phyloP scores from a whole-genome alignment of 345 rosid species.

The Nasturtium officinale region DNA sequence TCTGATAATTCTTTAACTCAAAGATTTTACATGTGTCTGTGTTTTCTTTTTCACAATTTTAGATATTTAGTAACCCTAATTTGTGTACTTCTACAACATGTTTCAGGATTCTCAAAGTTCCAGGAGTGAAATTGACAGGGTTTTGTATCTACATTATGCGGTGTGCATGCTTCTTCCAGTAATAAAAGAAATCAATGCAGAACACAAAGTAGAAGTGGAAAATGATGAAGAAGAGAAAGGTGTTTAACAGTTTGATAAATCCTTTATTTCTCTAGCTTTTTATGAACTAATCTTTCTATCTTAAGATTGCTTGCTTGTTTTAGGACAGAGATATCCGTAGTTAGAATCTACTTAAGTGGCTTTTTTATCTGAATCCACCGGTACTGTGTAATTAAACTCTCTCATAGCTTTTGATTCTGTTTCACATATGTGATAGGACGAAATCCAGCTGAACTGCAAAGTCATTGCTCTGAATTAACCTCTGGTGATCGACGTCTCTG shows the following conservation, averaged over 20 bases:
- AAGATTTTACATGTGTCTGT: slow-evolving; percentile 11
- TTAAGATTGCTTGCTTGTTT: background rate
- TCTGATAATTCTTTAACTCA: slow-evolving; percentile 33
- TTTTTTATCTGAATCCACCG: background rate
- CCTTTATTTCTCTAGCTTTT: background rate
- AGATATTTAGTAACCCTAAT: background rate
- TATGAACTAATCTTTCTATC: slow-evolving; percentile 1
- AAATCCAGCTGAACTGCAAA: slow-evolving; percentile 52
- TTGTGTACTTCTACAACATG: slow-evolving; percentile 25
- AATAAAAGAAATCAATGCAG: slow-evolving; percentile 71
- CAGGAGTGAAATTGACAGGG: slow-evolving; percentile 64
- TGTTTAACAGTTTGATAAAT: slow-evolving; percentile 8
- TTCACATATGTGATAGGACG: slow-evolving; percentile 49
- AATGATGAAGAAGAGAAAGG: slow-evolving; percentile 75
- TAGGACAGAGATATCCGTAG: background rate
- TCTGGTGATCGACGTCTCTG: slow-evolving; percentile 54
- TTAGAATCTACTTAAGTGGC: background rate
- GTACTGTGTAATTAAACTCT: slow-evolving; percentile 6
- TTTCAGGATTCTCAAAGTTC: slow-evolving; percentile 63
- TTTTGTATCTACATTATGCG: slow-evolving; percentile 76
- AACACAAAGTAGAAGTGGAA: slow-evolving; percentile 60
- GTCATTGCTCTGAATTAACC: slow-evolving; percentile 51
- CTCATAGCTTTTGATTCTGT: slow-evolving; percentile 30
- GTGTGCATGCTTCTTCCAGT: slow-evolving; percentile 94
- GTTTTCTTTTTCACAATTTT: slow-evolving; percentile 13